These are phyloP conservation scores for Eutypa lata DNA, from an alignment of 2,329 filamentous ascomycete species.

Conservation along the genomic window DNA sequence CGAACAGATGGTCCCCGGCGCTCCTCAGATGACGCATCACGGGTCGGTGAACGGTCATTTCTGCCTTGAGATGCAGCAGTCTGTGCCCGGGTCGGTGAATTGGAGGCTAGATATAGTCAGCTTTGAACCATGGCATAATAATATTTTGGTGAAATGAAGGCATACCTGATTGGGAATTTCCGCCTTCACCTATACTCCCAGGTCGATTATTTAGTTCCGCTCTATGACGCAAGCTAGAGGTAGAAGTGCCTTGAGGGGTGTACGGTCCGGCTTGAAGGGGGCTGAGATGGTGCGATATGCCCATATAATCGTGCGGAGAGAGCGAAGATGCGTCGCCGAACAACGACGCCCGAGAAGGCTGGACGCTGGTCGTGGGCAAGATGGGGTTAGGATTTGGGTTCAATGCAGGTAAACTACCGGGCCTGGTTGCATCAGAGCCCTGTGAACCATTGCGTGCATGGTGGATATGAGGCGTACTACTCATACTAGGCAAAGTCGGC, in stretches of 20 bases:
- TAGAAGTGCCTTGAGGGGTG: neutral
- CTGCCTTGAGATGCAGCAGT: neutral
- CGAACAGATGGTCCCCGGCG: constrained; percentile 4
- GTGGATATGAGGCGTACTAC: neutral
- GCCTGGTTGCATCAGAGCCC: neutral
- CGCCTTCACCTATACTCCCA: constrained; percentile 3
- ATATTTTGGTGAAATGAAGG: neutral
- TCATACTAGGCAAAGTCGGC: neutral
- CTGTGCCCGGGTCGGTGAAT: constrained; percentile 10
- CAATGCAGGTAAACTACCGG: neutral
- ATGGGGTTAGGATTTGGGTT: neutral
- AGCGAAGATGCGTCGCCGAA: neutral
- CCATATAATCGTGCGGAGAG: neutral
- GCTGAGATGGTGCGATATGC: neutral
- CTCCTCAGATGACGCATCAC: neutral
- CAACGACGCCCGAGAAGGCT: neutral
- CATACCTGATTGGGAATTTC: constrained; percentile 10
- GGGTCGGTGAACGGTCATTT: constrained; percentile 1
- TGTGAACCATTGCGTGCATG: neutral
- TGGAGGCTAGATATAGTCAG: constrained; percentile 6
- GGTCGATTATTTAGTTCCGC: constrained; percentile 1
- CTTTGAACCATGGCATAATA: neutral
- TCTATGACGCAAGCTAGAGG: constrained; percentile 6
- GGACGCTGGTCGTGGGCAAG: neutral
- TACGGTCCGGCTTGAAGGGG: neutral